Base-by-base conservation (phyloP, 306 rosid species). In the Cicer arietinum region DNA sequence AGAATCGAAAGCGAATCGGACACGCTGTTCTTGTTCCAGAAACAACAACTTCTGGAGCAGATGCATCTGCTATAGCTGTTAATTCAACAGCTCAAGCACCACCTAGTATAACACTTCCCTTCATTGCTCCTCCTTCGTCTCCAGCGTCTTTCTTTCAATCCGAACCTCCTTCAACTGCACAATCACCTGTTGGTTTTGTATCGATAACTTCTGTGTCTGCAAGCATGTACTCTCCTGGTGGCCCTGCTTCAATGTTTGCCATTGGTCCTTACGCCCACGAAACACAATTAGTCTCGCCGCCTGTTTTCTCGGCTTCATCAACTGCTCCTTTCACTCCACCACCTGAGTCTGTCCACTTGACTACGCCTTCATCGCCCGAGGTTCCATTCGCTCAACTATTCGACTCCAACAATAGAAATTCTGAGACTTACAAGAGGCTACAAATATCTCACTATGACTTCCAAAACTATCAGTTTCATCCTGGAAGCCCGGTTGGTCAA, bases 281-380 rank as follows among this genome's bases (percentile, higher is more conserved):
- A 82, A 88, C 96, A 0, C 97, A 95, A 64, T 71, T 90, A 41
- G 99, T 95, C 63, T 90, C 99, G 14, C 99, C 99, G 0, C 99
- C 99, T 6, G 90, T 89, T 79, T 92, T 95, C 85, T 94, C 99
- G 9, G 88, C 96, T 40, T 87, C 99, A 14, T 95, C 99, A 9
- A 95, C 99, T 9, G 93, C 99, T 80, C 97, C 99, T 63, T 86
- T 92, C 78, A 95, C 99, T 73, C 99, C 98, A 2, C 97, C 97
- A 70, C 90, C 99, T 0, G 98, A 92, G 73, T 90, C 96, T 41
- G 86, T 89, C 50, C 98, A 92, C 77, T 74, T 95, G 84, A 95
- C 98, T 1, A 92, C 96, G 8, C 99, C 99, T 69, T 92, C 99
- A 61, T 95, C 99, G 2, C 99, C 98, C 0, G 98, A 95, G 85